These are phyloP conservation scores for Capronia epimyces DNA, from an alignment of 2,329 filamentous ascomycete genomes.

Conservation along the genomic window DNA sequence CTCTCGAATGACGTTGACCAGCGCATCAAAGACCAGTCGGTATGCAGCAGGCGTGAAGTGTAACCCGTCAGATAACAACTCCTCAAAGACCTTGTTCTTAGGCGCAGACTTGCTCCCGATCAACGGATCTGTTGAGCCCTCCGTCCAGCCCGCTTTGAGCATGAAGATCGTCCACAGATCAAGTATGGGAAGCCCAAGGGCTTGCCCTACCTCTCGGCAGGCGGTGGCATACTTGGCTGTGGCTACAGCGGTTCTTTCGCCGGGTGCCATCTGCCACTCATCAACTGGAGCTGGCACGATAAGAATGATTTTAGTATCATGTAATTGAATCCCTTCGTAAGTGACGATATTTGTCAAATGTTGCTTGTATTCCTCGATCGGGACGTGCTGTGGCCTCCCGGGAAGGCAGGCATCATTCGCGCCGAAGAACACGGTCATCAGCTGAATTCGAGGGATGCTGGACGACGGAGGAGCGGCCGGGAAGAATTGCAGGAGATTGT, in stretches of 20 bases:
- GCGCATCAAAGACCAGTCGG: constrained; percentile 49
- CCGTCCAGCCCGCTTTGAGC: constrained; percentile 53
- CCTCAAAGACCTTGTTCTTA: constrained; percentile 46
- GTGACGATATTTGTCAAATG: constrained; percentile 68
- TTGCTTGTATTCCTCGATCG: constrained; percentile 65
- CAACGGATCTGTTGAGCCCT: constrained; percentile 41
- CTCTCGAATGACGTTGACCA: constrained; percentile 48
- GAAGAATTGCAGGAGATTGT: constrained; percentile 21
- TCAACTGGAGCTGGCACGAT: constrained; percentile 75
- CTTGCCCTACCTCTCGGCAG: constrained; percentile 56
- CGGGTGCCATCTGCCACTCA: constrained; percentile 58
- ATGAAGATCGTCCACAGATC: constrained; percentile 79
- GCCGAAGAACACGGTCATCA: constrained; percentile 68
- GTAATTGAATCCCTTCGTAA: constrained; percentile 63
- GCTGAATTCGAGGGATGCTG: constrained; percentile 7
- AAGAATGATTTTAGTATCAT: constrained; percentile 71
- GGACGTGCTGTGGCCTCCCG: constrained; percentile 66
- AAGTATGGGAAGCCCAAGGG: constrained; percentile 56
- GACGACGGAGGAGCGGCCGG: constrained; percentile 6
- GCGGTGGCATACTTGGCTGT: constrained; percentile 63
- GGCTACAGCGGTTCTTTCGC: constrained; percentile 54
- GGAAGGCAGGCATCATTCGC: constrained; percentile 81
- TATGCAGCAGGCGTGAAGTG: constrained; percentile 57
- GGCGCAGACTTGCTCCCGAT: constrained; percentile 55
- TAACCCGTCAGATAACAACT: constrained; percentile 41